Base-by-base conservation (phyloP, 306 rosid species). In the Medicago arabica region DNA sequence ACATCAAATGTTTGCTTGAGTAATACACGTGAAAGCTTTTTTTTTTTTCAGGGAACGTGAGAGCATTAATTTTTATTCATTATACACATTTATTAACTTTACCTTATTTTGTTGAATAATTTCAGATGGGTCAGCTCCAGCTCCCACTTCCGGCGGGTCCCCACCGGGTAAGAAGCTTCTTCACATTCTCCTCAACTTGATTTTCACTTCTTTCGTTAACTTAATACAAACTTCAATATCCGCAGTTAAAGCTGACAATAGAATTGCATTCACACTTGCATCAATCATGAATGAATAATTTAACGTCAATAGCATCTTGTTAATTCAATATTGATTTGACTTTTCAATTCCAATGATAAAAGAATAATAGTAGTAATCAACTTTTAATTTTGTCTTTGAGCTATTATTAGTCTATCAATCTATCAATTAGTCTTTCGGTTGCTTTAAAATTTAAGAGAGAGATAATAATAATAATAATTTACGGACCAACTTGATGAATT, bases 111-210 rank as follows among this genome's bases (percentile, higher is more conserved):
- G 12, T 49, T 34, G 39, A 6, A 16, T 17, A 58, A 43, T 75
- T 69, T 70, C 81, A 69, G 80, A 2, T 1, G 79, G 70, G 34
- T n/a, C 60, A 2, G 87, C 87, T 54, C 69, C 71, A 8, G 1
- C 85, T 61, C 81, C 87, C 0, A 25, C 72, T 46, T 40, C 87
- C 14, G 43, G 65, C 7, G 39, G 67, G 55, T 7, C 83, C 2
- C 85, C 87, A 12, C 83, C 87, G 23, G 87, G 87, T 84, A 76
- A 71, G 65, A 72, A 63, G 15, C 46, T 19, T 55, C 40, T 59
- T 49, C 5, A 23, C 31, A 11, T 23, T 34, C 1, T 44, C 13
- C 9, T 4, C 44, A 15, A 38, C 58, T 34, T 66, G 46, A 21
- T 15, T 57, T 74, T 16, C 3, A 1, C 36, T 31, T 31, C 31